Evolutionary conservation across 371 early-diverging fungal species (phyloP).

Genomic region (Hamiltosporidium magnivora): DNA sequence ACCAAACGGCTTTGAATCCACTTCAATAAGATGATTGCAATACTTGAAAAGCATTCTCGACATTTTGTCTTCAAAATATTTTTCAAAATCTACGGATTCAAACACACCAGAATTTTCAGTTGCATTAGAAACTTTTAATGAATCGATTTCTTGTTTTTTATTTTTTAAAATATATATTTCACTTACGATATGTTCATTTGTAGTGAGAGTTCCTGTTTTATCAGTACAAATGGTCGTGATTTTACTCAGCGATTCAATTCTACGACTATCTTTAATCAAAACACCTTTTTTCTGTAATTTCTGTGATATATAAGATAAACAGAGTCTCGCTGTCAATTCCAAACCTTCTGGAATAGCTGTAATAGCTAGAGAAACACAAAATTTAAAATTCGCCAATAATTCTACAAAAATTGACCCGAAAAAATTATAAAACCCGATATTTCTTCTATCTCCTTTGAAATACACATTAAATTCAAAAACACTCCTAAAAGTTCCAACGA

Average conservation of each 20-base stretch:
- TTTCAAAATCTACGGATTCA: no score
- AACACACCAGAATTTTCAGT: no score
- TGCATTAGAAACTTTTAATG: no score
- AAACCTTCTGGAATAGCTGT: constrained; percentile 95
- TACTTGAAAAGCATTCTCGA: no score
- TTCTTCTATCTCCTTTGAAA: constrained; percentile 71
- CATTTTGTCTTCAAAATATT: no score
- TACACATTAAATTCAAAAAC: constrained; percentile 50
- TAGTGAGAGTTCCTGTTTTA: constrained; percentile 95
- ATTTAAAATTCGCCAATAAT: constrained; percentile 67
- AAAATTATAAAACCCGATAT: constrained; percentile 60
- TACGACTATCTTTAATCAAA: constrained; percentile 75
- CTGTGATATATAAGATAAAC: constrained; percentile 80
- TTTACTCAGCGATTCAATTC: constrained; percentile 86
- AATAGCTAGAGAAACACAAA: constrained; percentile 90
- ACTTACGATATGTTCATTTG: constrained; percentile 76
- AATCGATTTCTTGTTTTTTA: no score
- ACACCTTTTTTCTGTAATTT: constrained; percentile 85
- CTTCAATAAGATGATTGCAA: no score
- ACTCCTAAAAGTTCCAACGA: constrained; percentile 67
- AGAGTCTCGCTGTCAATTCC: constrained; percentile 84
- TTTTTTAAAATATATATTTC: not conserved
- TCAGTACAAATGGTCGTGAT: constrained; percentile 87
- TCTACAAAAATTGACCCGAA: constrained; percentile 61
- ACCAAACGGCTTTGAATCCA: no score